A percentile compares a stretch with the other conserved stretches of the same genome.
Conservation (phyloP, 768 basidiomycete genomes). For the Xanthoconium purpureum region DNA sequence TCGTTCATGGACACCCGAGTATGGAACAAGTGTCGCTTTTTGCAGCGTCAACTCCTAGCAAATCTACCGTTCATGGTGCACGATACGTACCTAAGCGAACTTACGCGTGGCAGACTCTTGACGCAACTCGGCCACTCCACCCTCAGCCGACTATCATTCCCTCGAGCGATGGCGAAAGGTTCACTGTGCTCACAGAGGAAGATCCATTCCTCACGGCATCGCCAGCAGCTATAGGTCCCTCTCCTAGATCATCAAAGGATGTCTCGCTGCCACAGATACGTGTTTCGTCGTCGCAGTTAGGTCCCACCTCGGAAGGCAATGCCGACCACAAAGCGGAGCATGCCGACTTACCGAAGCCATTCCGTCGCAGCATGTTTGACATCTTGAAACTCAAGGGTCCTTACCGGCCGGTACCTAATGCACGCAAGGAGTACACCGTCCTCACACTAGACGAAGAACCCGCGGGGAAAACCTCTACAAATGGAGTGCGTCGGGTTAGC, state of each 20-base stretch:
- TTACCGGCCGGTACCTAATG: neutral
- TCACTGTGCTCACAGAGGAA: constrained; percentile 19
- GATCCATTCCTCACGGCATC: constrained; percentile 23
- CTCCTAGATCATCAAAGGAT: neutral
- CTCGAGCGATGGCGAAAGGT: constrained; percentile 22
- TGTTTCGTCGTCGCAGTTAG: neutral
- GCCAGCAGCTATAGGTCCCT: neutral
- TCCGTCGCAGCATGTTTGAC: constrained; percentile 22
- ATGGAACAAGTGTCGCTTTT: constrained; percentile 29
- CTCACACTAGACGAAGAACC: neutral
- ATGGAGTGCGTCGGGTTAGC: neutral
- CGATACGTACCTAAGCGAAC: constrained; percentile 19
- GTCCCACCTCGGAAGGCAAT: neutral
- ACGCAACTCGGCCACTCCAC: constrained; percentile 1
- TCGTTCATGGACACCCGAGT: constrained; percentile 17
- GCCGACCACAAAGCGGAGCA: neutral
- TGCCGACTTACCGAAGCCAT: constrained; percentile 10
- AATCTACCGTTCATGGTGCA: constrained; percentile 29
- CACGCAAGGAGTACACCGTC: neutral
- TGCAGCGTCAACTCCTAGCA: constrained; percentile 27
- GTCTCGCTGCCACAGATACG: constrained; percentile 2
- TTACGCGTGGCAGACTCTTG: constrained; percentile 8
- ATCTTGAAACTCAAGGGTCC: constrained; percentile 17
- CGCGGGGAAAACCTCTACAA: neutral
- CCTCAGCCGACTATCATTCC: constrained; percentile 17